These are phyloP conservation scores for Acanthamoeba royreba DNA, from an alignment of 208 protist genomes.

Conservation along the genomic window DNA sequence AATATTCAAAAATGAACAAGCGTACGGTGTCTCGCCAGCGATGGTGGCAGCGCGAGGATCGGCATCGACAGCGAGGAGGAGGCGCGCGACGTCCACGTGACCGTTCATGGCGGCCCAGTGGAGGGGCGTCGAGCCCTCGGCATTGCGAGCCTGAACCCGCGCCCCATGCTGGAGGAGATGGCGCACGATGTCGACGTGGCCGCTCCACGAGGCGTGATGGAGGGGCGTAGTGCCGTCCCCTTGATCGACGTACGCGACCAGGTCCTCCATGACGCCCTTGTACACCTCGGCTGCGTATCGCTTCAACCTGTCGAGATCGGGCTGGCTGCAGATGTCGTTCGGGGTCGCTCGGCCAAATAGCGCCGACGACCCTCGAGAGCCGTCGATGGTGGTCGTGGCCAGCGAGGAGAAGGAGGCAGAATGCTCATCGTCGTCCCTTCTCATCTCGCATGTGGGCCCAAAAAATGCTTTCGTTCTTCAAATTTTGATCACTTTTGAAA, in stretches of 20 bases:
- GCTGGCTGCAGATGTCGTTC: too few relatives aligned
- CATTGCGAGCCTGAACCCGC: neutral
- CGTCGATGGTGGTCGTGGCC: too few relatives aligned
- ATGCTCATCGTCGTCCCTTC: too few relatives aligned
- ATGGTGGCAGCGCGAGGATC: neutral
- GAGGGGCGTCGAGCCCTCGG: neutral
- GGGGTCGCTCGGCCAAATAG: too few relatives aligned
- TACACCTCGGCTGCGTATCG: too few relatives aligned
- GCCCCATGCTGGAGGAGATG: neutral
- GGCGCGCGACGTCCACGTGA: neutral
- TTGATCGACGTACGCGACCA: neutral
- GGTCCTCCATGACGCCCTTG: neutral
- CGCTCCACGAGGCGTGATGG: slow-evolving; percentile 26
- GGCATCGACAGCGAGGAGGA: neutral
- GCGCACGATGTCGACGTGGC: neutral
- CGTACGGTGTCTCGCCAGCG: neutral
- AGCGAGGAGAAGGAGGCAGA: too few relatives aligned
- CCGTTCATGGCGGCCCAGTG: slow-evolving; percentile 1
- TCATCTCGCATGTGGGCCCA: too few relatives aligned
- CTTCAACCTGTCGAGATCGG: too few relatives aligned
- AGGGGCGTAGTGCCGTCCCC: neutral
- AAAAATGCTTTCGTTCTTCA: too few relatives aligned
- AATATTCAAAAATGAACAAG: too few relatives aligned
- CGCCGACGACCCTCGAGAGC: too few relatives aligned
- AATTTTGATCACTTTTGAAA: too few relatives aligned